Evolutionary conservation across 305 asterid species (phyloP).

Genomic region (Solanum aculeatissimum): DNA sequence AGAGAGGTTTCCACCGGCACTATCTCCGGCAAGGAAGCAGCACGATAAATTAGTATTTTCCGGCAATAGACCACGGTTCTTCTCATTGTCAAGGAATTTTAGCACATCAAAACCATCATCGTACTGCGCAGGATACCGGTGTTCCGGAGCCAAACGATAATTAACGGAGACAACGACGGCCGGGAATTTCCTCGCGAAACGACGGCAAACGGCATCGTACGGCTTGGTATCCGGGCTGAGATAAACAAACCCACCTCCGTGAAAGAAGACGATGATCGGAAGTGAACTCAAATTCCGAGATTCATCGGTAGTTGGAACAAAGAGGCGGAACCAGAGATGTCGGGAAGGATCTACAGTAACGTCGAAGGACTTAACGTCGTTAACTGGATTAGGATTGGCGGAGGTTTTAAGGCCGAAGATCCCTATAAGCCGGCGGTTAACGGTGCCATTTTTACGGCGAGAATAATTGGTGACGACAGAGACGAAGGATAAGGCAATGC

Average conservation of each 20-base stretch:
- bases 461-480: slow-evolving; percentile 21
- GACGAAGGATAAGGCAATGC: slow-evolving; percentile 22
- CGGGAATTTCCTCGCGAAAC: slow-evolving; percentile 39
- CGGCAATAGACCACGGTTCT: slow-evolving; percentile 25
- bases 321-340: slow-evolving; percentile 72
- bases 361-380: slow-evolving; percentile 51
- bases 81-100: slow-evolving; percentile 36
- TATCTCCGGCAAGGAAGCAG: slow-evolving; percentile 75
- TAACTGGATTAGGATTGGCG: slow-evolving; percentile 29
- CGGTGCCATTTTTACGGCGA: slow-evolving; percentile 51
- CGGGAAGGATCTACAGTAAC: slow-evolving; percentile 45
- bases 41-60: slow-evolving; percentile 45
- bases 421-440: slow-evolving; percentile 45
- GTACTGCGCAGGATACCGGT: slow-evolving; percentile 60
- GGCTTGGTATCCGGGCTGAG: slow-evolving; percentile 36
- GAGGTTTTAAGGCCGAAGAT: slow-evolving; percentile 10
- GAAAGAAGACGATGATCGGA: slow-evolving; percentile 65
- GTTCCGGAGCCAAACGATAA: slow-evolving; percentile 67
- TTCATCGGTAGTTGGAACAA: slow-evolving; percentile 21
- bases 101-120: slow-evolving; percentile 77
- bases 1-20: slow-evolving; percentile 78
- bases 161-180: slow-evolving; percentile 67
- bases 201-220: slow-evolving; percentile 63
- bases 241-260: slow-evolving; percentile 76
- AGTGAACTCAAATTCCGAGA: slow-evolving; percentile 5